Base-by-base conservation (phyloP, 2,329 filamentous ascomycete species). In the Pseudogymnoascus sp. region DNA sequence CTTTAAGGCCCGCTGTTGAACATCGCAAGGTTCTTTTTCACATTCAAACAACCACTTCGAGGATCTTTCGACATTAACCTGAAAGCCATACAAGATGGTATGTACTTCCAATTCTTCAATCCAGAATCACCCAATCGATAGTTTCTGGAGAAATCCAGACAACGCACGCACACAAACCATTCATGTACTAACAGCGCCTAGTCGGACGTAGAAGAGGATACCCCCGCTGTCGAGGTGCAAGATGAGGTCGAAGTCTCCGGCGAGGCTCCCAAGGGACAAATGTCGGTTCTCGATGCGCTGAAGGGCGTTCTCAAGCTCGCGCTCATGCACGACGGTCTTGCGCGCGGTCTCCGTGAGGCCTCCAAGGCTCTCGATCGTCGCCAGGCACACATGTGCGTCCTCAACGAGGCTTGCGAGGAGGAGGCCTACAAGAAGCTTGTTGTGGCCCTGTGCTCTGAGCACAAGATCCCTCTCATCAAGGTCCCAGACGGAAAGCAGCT, bases 161-260 rank as follows among this genome's bases (percentile, higher is more conserved):
- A 21, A 19, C 60, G 16, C 25, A 39, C 25, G 62, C 45, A 36
- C 16, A 41, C 54, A 37, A 39, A 10, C 36, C 39, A 62, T 43
- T 63, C 25, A 63, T 41, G 60, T 60, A 65, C 37, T 39, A 28
- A 65, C 28, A 6, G 14, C 28, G 21, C 23, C 41, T 73, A 97
- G 95, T 98, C 93, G 92, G 93, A 98, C 92, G 93, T 93, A 98
- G 95, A 98, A 97, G 93, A 98, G 90, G 92, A 88, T 82, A 89
- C 86, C 81, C 89, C 90, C 81, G 89, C 91, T 79, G 92, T 86
- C 77, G 90, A 90, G 78, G 91, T 85, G 77, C 79, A 80, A 77
- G 85, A 88, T 75, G 95, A 97, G 85, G 93, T 98, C 81, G 93
- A 98, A 83, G 92, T 97, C 79, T 89, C 89, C 78, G 92, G 90